Percentiles rank a stretch among this genome's conserved stretches.
Evolutionary conservation across 345 rosid species (phyloP).

Genomic region (Camelina neglecta): DNA sequence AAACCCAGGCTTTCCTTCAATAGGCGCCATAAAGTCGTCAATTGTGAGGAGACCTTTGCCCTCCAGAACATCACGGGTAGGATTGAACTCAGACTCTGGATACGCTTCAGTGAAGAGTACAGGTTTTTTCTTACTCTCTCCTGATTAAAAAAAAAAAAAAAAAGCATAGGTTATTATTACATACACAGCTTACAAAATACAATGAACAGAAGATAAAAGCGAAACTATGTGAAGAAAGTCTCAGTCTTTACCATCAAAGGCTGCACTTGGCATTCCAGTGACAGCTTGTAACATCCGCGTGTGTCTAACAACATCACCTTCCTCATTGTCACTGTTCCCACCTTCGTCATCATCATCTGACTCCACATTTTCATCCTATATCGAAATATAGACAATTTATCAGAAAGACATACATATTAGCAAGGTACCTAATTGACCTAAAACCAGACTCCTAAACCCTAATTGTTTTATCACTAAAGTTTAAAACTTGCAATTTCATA

Average conservation of each 20-base stretch:
- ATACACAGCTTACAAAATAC: slow-evolving; percentile 3
- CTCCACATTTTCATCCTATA: slow-evolving; percentile 76
- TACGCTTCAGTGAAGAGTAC: slow-evolving; percentile 68
- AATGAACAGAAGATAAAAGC: slow-evolving; percentile 15
- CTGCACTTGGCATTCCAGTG: slow-evolving; percentile 85
- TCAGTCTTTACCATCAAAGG: slow-evolving; percentile 61
- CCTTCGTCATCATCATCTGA: slow-evolving; percentile 56
- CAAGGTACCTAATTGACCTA: not conserved
- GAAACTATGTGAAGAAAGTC: slow-evolving; percentile 11
- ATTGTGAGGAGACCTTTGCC: slow-evolving; percentile 63
- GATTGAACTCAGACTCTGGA: slow-evolving; percentile 92
- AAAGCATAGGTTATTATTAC: not conserved
- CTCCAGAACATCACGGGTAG: slow-evolving; percentile 78
- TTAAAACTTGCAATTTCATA: not conserved
- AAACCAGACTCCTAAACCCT: not conserved
- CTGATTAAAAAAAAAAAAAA: slow-evolving; percentile 44
- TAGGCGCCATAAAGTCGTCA: slow-evolving; percentile 72
- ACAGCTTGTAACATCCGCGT: slow-evolving; percentile 77
- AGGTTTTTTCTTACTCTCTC: slow-evolving; percentile 59
- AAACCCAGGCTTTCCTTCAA: slow-evolving; percentile 67
- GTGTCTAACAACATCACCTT: slow-evolving; percentile 65
- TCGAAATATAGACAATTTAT: not conserved
- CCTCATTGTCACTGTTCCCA: slow-evolving; percentile 34
- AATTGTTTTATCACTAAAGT: not conserved
- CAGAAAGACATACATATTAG: not conserved